Evolutionary conservation across 352 stramenopile genomes (phyloP).

Genomic region (Phytophthora rubi): DNA sequence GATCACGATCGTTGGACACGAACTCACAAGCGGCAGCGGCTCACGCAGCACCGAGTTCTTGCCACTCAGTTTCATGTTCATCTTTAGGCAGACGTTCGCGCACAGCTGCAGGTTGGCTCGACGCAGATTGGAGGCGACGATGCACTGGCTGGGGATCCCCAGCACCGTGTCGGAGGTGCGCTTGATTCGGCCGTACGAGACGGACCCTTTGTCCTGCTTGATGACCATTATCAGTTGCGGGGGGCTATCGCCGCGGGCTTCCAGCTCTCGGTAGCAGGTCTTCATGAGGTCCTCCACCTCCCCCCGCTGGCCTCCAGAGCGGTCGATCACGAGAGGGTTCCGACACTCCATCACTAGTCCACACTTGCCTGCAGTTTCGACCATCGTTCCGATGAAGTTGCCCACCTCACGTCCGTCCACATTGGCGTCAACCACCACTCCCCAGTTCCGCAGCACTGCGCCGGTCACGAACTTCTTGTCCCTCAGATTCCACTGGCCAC

Average conservation of each 20-base stretch:
- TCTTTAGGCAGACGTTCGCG: conserved; percentile 70
- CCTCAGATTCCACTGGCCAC: conserved; percentile 75
- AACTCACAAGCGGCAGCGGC: conserved; percentile 47
- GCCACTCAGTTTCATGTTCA: conserved; percentile 77
- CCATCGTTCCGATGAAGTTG: conserved; percentile 50
- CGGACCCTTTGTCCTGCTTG: conserved; percentile 43
- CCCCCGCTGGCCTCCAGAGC: conserved; percentile 14
- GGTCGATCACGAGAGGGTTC: conserved; percentile 30
- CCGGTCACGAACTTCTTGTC: conserved; percentile 71
- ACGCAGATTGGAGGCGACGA: conserved; percentile 48
- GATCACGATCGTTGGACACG: conserved; percentile 71
- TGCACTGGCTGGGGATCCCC: conserved; percentile 71
- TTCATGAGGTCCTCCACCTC: conserved; percentile 74
- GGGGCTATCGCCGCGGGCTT: conserved; percentile 23
- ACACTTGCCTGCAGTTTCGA: conserved; percentile 36
- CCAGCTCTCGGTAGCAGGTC: conserved; percentile 48
- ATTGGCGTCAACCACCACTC: conserved; percentile 54
- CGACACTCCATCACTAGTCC: conserved; percentile 44
- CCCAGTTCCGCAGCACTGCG: conserved; percentile 52
- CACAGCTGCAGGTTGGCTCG: conserved; percentile 56
- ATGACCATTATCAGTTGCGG: conserved; percentile 66
- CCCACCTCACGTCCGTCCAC: conserved; percentile 32
- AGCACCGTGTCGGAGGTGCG: conserved; percentile 66
- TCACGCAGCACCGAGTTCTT: conserved; percentile 64
- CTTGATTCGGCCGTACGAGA: conserved; percentile 67